phyloP scores from a whole-genome alignment of 345 rosid genomes.

The Syzygium oleosum region DNA sequence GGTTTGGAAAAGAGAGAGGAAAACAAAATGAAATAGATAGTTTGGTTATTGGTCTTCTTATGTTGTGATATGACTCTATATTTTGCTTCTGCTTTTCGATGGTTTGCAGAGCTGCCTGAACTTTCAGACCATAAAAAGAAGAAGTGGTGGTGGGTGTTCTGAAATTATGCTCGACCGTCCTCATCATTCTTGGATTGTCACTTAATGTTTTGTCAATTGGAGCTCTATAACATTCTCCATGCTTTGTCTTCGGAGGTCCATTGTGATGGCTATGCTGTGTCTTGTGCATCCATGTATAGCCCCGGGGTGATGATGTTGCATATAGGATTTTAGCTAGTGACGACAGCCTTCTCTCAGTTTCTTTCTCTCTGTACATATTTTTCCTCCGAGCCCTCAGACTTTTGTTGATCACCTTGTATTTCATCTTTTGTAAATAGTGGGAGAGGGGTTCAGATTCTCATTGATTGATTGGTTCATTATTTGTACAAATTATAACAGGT shows the following conservation, averaged over 20 bases:
- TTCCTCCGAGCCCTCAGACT: not conserved
- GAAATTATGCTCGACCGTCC: conserved; percentile 1
- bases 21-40: not conserved
- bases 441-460: not conserved
- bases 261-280: not conserved
- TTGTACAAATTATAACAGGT: not conserved
- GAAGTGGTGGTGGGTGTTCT: conserved; percentile 35
- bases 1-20: not conserved
- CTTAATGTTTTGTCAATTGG: not conserved
- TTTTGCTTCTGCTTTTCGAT: not conserved
- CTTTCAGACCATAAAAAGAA: conserved; percentile 18
- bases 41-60: not conserved
- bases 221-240: not conserved
- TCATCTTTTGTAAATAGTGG: not conserved
- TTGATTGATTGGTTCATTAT: not conserved
- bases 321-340: not conserved
- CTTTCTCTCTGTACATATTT: not conserved
- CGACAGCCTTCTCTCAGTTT: not conserved
- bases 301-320: not conserved
- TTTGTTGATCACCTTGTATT: not conserved
- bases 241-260: not conserved
- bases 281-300: not conserved
- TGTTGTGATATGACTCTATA: not conserved
- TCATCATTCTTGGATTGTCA: not conserved
- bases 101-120: conserved; percentile 20